A percentile compares a stretch with the other conserved stretches of the same genome.
Conservation (phyloP, 2,329 filamentous ascomycete species). For the Drechslerella stenobrocha region DNA sequence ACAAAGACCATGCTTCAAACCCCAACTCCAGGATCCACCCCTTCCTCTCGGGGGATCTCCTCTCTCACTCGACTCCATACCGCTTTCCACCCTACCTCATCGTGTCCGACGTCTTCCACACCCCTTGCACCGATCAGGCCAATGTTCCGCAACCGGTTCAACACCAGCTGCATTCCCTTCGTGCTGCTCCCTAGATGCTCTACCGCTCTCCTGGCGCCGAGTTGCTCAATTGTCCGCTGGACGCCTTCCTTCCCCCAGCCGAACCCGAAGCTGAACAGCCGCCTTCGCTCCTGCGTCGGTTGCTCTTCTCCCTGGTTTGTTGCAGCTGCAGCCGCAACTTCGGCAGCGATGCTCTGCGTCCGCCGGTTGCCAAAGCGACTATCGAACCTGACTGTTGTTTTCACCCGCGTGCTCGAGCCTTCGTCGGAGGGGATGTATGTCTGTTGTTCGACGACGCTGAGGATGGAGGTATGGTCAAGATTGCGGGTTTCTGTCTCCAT, state of each 20-base stretch:
- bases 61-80: constrained; percentile 51
- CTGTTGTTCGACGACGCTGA: constrained; percentile 77
- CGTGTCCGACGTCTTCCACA: constrained; percentile 70
- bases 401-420: constrained; percentile 52
- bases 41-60: constrained; percentile 39
- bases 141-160: constrained; percentile 70
- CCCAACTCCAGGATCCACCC: constrained; percentile 22
- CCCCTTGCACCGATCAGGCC: constrained; percentile 71
- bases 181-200: constrained; percentile 78
- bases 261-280: constrained; percentile 58
- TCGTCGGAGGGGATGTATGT: constrained; percentile 63
- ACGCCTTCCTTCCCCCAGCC: constrained; percentile 71
- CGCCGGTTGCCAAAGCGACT: constrained; percentile 52
- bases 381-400: constrained; percentile 52
- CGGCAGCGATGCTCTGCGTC: constrained; percentile 52
- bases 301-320: constrained; percentile 53
- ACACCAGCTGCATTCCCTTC: constrained; percentile 79
- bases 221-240: constrained; percentile 76
- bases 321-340: constrained; percentile 56
- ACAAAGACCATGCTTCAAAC: constrained; percentile 4
- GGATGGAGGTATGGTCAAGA: constrained; percentile 77
- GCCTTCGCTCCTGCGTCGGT: constrained; percentile 58
- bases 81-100: constrained; percentile 56
- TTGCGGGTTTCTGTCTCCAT: constrained; percentile 82
- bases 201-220: constrained; percentile 75